Evolutionary conservation across 805 yeast species (phyloP).

Genomic region (Saturnispora dispora): DNA sequence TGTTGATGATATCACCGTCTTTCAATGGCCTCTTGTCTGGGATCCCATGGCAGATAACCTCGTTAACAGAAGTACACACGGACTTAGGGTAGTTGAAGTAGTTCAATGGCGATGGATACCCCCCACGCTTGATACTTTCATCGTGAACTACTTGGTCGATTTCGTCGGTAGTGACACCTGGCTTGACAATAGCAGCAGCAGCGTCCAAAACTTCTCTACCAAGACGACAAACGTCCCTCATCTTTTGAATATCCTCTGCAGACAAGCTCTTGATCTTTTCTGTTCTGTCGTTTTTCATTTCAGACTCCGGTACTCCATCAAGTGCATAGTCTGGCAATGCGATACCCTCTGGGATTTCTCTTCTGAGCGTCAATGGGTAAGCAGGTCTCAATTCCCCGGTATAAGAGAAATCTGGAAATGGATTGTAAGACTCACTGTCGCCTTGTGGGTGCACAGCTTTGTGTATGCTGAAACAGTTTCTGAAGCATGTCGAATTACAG

Average conservation of each 20-base stretch:
- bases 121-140: slow-evolving; percentile 80
- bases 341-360: slow-evolving; percentile 64
- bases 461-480: slow-evolving; percentile 61
- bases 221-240: slow-evolving; percentile 63
- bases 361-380: slow-evolving; percentile 72
- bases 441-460: slow-evolving; percentile 64
- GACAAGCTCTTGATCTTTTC: slow-evolving; percentile 55
- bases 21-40: slow-evolving; percentile 82
- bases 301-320: slow-evolving; percentile 71
- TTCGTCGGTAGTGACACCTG: slow-evolving; percentile 91
- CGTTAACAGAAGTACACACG: slow-evolving; percentile 89
- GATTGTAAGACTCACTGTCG: slow-evolving; percentile 60
- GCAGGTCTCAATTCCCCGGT: slow-evolving; percentile 68
- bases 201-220: slow-evolving; percentile 86
- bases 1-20: slow-evolving; percentile 91
- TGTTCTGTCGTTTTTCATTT: slow-evolving; percentile 61
- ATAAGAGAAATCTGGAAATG: slow-evolving; percentile 72
- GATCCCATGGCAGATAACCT: slow-evolving; percentile 93
- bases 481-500: slow-evolving; percentile 80
- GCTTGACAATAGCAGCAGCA: slow-evolving; percentile 74
- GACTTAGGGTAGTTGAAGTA: slow-evolving; percentile 91
- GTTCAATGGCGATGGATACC: slow-evolving; percentile 92
- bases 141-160: slow-evolving; percentile 78
- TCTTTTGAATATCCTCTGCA: slow-evolving; percentile 61
- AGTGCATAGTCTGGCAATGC: slow-evolving; percentile 75